These are phyloP conservation scores for Mycena albidolilacea DNA, from an alignment of 768 basidiomycete species.

Conservation along the genomic window DNA sequence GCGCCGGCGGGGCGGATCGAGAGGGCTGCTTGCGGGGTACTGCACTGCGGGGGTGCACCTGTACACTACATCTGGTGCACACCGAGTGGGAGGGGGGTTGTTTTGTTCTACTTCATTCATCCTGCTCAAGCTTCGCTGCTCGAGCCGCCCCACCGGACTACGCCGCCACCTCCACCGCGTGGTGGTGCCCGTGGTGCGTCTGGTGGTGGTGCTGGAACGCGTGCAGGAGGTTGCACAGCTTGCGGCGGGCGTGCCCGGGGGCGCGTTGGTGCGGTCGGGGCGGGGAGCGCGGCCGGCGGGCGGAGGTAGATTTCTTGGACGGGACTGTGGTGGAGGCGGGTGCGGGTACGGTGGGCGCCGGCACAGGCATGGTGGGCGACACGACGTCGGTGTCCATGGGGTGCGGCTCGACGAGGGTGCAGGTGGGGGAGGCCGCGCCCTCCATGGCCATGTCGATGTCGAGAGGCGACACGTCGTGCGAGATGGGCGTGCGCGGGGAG, in stretches of 20 bases:
- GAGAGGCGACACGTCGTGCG: background rate
- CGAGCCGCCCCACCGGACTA: background rate
- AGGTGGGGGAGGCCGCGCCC: background rate
- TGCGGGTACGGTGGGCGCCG: background rate
- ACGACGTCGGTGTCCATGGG: background rate
- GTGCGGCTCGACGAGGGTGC: background rate
- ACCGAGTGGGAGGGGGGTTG: too few species aligned
- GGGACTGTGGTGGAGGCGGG: background rate
- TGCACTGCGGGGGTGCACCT: too few species aligned
- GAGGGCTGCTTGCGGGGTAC: too few species aligned
- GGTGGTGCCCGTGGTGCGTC: background rate
- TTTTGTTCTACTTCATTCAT: too few species aligned
- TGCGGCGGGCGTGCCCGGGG: background rate
- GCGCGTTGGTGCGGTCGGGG: background rate
- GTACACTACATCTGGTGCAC: too few species aligned
- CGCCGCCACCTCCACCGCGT: background rate
- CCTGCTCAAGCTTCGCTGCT: too few species aligned
- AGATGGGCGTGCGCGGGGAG: conserved; percentile 26
- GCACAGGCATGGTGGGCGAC: too few species aligned
- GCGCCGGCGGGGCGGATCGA: too few species aligned
- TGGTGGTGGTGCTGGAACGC: conserved; percentile 1
- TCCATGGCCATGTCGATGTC: background rate
- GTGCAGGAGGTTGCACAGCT: conserved; percentile 3
- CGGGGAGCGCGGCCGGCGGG: background rate
- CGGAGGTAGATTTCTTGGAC: background rate